Base-by-base conservation (phyloP, 1,139 yeast genomes). In the Schwanniomyces etchellsii region DNA sequence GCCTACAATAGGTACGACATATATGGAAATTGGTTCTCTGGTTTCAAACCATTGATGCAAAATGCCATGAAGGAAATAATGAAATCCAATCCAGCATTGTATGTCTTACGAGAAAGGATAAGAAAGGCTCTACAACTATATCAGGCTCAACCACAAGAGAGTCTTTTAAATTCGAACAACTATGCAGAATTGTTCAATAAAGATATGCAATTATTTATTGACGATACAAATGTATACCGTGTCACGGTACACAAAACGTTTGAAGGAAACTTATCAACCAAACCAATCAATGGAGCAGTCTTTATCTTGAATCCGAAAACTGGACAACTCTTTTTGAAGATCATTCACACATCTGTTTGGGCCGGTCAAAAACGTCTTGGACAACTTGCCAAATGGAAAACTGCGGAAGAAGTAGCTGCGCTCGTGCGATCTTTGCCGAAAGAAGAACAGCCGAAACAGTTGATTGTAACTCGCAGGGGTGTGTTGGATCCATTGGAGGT, bases 1-100 rank as follows among this genome's bases (percentile, higher is more conserved):
- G 96, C 98, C 0, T 93, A 93, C 55, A 91, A 91, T 54, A 84
- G 88, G 81, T 88, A 85, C 50, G 96, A 88, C 55, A 91, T 95
- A 0, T 93, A 86, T 55, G 99, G 98, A 21, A 88, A 86, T 47
- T 93, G 98, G 97, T 84, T 91, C 61, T 91, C 94, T 3, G 97
- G 97, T 1, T 62, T 91, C 54, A 93, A 93, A 52, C 86, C 89
- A 4, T 64, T 93, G 48, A 67, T 91, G 63, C 95, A 84, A 48
- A 86, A 81, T 49, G 95, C 97, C 12, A 81, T 93, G 95, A 74
- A 76, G 39, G 93, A 93, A 33, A 84, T 93, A 29, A 85, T 89
- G 96, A 88, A 85, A 50, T 83, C 93, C 2, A 91, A 91, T 45
- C 97, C 98, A 0, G 95, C 98, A 0, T 57, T 93, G 30, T 84